phyloP scores from a whole-genome alignment of 2,329 filamentous ascomycete species.

The Cercospora brassicicola region DNA sequence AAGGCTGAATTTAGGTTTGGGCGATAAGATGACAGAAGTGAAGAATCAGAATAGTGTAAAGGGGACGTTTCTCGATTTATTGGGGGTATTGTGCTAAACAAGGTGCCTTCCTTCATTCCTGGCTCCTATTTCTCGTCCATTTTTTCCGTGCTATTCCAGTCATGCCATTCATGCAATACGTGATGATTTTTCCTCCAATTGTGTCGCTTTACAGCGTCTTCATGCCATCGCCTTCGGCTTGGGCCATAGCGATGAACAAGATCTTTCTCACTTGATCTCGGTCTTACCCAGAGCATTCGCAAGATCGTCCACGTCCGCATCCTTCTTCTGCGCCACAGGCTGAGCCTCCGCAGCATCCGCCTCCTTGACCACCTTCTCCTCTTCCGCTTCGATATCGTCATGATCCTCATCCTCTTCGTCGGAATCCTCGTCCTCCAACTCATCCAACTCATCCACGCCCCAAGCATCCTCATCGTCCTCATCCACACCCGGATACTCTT shows the following conservation, averaged over 20 bases:
- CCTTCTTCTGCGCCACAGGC: constrained; percentile 68
- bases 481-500: constrained; percentile 55
- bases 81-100: constrained; percentile 13
- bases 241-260: not conserved
- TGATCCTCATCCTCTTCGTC: constrained; percentile 60
- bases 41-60: constrained; percentile 31
- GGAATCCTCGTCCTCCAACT: constrained; percentile 74
- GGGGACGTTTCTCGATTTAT: not conserved
- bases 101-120: not conserved
- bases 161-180: not conserved
- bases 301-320: constrained; percentile 78
- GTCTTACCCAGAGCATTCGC: constrained; percentile 76
- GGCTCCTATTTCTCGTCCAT: constrained; percentile 3
- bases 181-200: not conserved
- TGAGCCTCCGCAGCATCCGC: constrained; percentile 72
- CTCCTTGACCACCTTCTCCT: constrained; percentile 68
- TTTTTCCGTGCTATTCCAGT: not conserved
- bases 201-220: not conserved
- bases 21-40: constrained; percentile 41
- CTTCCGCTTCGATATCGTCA: constrained; percentile 59
- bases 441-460: constrained; percentile 82
- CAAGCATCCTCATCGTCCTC: constrained; percentile 76
- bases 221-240: not conserved
- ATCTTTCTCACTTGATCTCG: constrained; percentile 34
- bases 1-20: constrained; percentile 87